A percentile compares a stretch with the other conserved stretches of the same genome.
Evolutionary conservation across 1,139 yeast species (phyloP).

Genomic region (Candida dubliniensis): DNA sequence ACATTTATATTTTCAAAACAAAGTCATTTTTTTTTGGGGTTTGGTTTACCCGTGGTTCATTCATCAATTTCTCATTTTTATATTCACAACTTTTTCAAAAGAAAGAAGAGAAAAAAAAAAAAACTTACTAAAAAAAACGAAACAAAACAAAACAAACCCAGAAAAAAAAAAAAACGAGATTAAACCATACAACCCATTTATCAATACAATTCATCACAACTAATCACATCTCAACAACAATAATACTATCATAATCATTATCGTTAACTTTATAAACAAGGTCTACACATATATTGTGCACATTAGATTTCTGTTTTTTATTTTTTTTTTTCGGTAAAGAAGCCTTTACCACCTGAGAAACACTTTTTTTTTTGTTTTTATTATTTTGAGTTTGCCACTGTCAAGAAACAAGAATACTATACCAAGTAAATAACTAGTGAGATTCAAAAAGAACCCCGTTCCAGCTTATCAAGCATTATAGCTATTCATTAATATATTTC

Average conservation of each 20-base stretch:
- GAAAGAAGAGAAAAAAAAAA: not conserved
- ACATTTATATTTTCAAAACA: too few relatives aligned
- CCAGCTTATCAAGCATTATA: not conserved
- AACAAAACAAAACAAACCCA: not conserved
- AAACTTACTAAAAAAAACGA: not conserved
- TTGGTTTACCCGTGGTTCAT: too few relatives aligned
- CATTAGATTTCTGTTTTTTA: not conserved
- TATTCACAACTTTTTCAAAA: not conserved
- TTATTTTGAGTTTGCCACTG: not conserved
- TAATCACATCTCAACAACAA: too few relatives aligned
- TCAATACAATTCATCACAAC: too few relatives aligned
- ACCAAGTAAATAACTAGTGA: not conserved
- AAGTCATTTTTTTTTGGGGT: too few relatives aligned
- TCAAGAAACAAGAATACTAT: not conserved
- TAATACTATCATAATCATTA: too few relatives aligned
- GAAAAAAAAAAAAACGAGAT: not conserved
- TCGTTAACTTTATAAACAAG: too few relatives aligned
- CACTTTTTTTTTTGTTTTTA: not conserved
- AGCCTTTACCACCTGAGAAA: not conserved
- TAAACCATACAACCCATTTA: too few relatives aligned
- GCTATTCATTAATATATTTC: too few relatives aligned
- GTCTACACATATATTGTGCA: not conserved
- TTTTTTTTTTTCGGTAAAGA: not conserved
- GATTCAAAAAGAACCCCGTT: not conserved
- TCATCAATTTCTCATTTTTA: too few relatives aligned